Percentiles rank a stretch among this genome's conserved stretches.
Conservation (phyloP, 2,329 filamentous ascomycete species). For the Plectosphaerella sp. region DNA sequence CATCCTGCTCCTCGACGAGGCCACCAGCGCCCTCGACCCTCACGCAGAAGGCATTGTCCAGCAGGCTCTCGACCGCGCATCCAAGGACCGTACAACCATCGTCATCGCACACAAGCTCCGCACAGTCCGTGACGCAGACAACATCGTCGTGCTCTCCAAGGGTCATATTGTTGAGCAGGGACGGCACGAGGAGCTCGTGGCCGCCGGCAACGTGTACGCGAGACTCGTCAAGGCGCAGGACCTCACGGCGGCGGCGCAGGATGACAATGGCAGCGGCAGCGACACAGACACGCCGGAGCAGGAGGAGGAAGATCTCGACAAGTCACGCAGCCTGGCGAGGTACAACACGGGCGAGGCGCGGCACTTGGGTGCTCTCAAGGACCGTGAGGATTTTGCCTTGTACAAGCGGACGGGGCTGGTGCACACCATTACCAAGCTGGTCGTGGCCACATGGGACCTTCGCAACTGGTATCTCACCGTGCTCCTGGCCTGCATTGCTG, state of each 20-base stretch:
- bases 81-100: constrained; percentile 57
- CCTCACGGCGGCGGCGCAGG: constrained; percentile 13
- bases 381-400: constrained; percentile 30
- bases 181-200: constrained; percentile 53
- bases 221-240: constrained; percentile 42
- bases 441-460: constrained; percentile 31
- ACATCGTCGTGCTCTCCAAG: constrained; percentile 60
- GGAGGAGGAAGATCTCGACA: neutral
- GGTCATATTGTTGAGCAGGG: constrained; percentile 58
- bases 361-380: constrained; percentile 24
- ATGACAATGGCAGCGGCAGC: neutral
- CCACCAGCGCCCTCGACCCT: constrained; percentile 54
- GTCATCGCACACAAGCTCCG: constrained; percentile 60
- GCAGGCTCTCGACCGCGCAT: constrained; percentile 46
- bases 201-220: constrained; percentile 40
- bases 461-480: constrained; percentile 22
- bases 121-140: constrained; percentile 57
- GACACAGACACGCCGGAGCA: constrained; percentile 9
- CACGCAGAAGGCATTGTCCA: constrained; percentile 49
- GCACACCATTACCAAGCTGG: constrained; percentile 22
- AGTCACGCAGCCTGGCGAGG: neutral
- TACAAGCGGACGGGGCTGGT: constrained; percentile 25
- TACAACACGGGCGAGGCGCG: constrained; percentile 13
- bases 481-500: constrained; percentile 9
- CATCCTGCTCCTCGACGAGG: constrained; percentile 64